Percentiles rank a stretch among this genome's conserved stretches.
These are phyloP conservation scores for Penicillium goetzii DNA, from an alignment of 495 filamentous ascomycete species.

Conservation along the genomic window DNA sequence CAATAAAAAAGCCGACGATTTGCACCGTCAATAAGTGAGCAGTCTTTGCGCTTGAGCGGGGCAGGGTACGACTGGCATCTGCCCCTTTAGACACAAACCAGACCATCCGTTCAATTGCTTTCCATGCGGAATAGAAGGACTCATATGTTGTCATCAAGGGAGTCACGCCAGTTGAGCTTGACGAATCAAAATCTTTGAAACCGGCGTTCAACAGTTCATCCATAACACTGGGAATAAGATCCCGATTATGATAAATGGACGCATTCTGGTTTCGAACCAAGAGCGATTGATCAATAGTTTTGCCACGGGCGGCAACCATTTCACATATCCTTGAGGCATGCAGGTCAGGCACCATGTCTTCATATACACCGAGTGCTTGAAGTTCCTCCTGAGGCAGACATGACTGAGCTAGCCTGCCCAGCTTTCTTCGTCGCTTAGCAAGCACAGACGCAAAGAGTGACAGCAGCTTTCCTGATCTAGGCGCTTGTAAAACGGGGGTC, in stretches of 20 bases:
- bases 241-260: neutral
- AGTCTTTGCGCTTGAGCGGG: neutral
- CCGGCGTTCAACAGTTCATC: neutral
- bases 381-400: neutral
- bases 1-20: conserved; percentile 1
- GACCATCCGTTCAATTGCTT: neutral
- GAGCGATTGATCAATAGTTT: neutral
- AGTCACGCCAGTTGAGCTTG: neutral
- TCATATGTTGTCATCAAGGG: conserved; percentile 4
- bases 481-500: neutral
- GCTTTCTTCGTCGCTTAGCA: neutral
- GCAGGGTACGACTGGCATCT: neutral
- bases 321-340: neutral
- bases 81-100: conserved; percentile 1
- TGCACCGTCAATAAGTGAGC: neutral
- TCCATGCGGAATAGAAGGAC: neutral
- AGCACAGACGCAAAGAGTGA: neutral
- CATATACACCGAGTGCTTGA: neutral
- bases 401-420: neutral
- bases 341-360: neutral
- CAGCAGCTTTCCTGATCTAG: neutral
- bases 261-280: neutral
- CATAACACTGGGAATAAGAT: neutral
- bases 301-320: neutral
- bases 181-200: neutral